Evolutionary conservation across 768 basidiomycete species (phyloP), one percentile per base, ranked within the genome.

Genomic region (Sporobolomyces pararoseus): DNA sequence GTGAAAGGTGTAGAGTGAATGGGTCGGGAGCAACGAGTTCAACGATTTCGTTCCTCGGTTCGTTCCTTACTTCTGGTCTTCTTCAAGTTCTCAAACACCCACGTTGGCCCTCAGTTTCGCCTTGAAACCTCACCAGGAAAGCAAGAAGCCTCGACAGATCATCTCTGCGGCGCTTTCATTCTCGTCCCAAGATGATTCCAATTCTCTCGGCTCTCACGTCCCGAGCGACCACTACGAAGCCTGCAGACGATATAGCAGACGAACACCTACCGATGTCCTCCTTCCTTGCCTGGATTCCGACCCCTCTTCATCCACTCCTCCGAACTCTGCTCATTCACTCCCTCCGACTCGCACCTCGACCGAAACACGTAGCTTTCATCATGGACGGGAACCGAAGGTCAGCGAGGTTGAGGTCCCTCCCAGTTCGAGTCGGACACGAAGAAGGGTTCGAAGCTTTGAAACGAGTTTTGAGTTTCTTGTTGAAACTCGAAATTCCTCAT

Each of bases 321-420:
- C 71, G 75, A 32, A 42, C 84, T 65, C 77, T 86, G 23, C 77
- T 92, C 31, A 82, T 94, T 53, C 81, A 80, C 67, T 80, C 92
- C 25, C 84, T 99, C 52, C 82, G 88, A 0, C 83, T 88, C 3
- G 94, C 93, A 0, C 94, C 95, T 0, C 83, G 94, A 13, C 96
- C 96, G 0, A 80, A 82, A 50, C 96, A 99, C 81, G 85, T 98
- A 34, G 93, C 89, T 3, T 94, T 99, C 78, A 87, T 95, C 32
- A 94, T 99, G 92, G 96, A 99, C 77, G 96, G 96, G 5, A 97
- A 98, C 79, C 83, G 96, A 62, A 84, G 96, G 16, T 95, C 90
- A 77, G 94, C 96, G 2, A 83, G 79, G 2, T 70, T 60, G 17
- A 25, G 68, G 19, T 25, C 44, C 29, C 39, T 73, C 23, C 68